Evolutionary conservation across 495 filamentous ascomycete genomes (phyloP), one percentile per base, ranked within the genome.

Genomic region (Staphylotrichum tortipilum): DNA sequence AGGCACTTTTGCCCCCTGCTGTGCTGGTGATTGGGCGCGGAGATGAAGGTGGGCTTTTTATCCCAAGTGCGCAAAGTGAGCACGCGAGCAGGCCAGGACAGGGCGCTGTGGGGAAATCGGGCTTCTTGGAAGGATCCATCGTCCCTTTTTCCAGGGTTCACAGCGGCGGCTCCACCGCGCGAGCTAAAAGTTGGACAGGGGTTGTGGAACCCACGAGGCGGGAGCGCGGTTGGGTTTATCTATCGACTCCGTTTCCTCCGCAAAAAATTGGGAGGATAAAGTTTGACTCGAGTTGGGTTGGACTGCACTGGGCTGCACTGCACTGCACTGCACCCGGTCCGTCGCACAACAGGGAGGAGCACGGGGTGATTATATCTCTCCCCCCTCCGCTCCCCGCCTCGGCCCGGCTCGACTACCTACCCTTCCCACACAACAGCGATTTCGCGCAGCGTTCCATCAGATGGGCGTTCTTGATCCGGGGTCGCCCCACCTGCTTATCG

Each of bases 31-130:
- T 28, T 28, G 26, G 26, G 6, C 26, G 26, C 26, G 26, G 26
- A 28, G 19, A 24, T 40, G 21, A 38, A 17, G 17, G 7, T 22
- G 17, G 8, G 19, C 11, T 28, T 28, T 10, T 28, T 28, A 28
- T 28, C 26, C 10, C 6, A 28, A 28, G n/a, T n/a, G n/a, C n/a
- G 8, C 12, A 7, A 31, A 24, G 31, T 18, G 44, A 18, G 44
- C 44, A 46, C 31, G 44, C 44, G 44, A 46, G 30, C 41, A 44
- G 7, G 33, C n/a, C 21, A 46, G 21, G 33, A 4, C 21, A 46
- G 21, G 22, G 44, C 10, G n/a, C 33, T 18, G 21, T 19, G 8
- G 17, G 14, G 14, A 24, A n/a, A 26, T 14, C 1, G 4, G 12
- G 2, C 9, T 0, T 31, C 17, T 39, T 19, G 41, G 21, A 14